Base-by-base conservation (phyloP, 768 basidiomycete genomes). In the Trametes gibbosa region DNA sequence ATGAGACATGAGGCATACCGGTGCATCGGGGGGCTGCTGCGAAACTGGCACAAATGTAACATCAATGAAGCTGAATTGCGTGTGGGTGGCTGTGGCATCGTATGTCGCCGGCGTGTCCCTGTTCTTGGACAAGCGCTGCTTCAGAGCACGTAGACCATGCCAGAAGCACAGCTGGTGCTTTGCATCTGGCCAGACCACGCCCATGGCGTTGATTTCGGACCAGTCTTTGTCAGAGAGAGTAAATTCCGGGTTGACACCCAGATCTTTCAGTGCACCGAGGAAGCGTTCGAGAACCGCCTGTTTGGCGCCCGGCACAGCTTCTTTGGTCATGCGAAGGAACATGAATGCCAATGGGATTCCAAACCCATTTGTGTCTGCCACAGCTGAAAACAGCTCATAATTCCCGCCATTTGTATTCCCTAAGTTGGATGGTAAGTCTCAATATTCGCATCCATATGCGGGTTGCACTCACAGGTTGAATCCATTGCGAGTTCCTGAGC, bases 141-240 rank as follows among this genome's bases (percentile, higher is more conserved):
- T 75, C 16, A 73, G 40, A 14, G 70, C 68, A 2, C 63, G 58
- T 14, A 76, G 50, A 16, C 63, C 65, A 56, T 76, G 76, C 75
- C 75, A 77, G 43, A 72, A 73, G 58, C 75, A 78, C 0, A 78
- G 57, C 53, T 76, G 75, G 39, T 74, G 74, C 52, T 77, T 77
- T 10, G 72, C 72, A 5, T 66, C 42, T 5, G 73, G 73, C 50
- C 65, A 72, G 8, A 56, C 46, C 0, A 46, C 53, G 2, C 51
- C 53, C 56, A 70, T 71, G 1, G 72, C 71, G 59, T 74, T 73
- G 43, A 78, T 75, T 48, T 75, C 74, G 0, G 70, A 58, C 55
- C 56, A 63, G 45, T 74, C 71, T 52, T 77, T 76, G 65, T 76
- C 73, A 0, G 71, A 50, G 2, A 66, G 57, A 0, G 70, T 74